Percentiles rank a stretch among this genome's conserved stretches.
Evolutionary conservation across 2,329 filamentous ascomycete species (phyloP).

Genomic region (Colletotrichum eremochloae): DNA sequence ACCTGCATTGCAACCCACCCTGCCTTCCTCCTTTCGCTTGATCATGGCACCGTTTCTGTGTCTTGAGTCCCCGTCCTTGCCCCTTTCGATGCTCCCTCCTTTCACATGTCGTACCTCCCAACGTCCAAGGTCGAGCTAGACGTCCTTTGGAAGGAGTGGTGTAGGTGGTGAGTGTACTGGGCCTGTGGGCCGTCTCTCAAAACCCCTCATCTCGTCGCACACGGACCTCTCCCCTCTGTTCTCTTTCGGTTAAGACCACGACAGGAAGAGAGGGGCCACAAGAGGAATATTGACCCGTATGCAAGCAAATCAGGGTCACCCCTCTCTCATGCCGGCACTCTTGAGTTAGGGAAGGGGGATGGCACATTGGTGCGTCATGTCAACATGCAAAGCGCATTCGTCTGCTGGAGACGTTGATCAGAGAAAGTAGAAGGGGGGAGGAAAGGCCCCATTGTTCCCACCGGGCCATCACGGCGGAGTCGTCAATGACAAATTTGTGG

Average conservation of each 20-base stretch:
- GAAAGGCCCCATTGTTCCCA: background rate
- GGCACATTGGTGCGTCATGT: constrained; percentile 13
- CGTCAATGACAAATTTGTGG: background rate
- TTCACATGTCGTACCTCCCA: constrained; percentile 6
- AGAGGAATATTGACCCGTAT: background rate
- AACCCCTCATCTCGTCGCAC: constrained; percentile 25
- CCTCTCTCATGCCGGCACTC: constrained; percentile 33
- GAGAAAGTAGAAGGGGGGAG: background rate
- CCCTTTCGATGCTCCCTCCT: background rate
- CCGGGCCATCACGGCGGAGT: background rate
- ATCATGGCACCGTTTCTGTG: background rate
- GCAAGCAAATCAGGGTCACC: constrained; percentile 9
- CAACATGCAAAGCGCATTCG: constrained; percentile 5
- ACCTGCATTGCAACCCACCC: constrained; percentile 18
- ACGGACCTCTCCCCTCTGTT: constrained; percentile 24
- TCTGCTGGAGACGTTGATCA: constrained; percentile 20
- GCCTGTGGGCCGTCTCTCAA: background rate
- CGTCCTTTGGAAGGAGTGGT: no score
- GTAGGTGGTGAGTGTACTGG: background rate
- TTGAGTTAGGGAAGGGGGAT: constrained; percentile 1
- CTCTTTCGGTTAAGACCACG: background rate
- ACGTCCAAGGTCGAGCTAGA: background rate
- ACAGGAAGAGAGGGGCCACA: constrained; percentile 3
- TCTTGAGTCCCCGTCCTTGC: background rate
- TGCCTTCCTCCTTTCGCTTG: background rate